A percentile compares a stretch with the other conserved stretches of the same genome.
These are phyloP conservation scores for Leccinum broughii DNA, from an alignment of 768 basidiomycete species.

Conservation along the genomic window DNA sequence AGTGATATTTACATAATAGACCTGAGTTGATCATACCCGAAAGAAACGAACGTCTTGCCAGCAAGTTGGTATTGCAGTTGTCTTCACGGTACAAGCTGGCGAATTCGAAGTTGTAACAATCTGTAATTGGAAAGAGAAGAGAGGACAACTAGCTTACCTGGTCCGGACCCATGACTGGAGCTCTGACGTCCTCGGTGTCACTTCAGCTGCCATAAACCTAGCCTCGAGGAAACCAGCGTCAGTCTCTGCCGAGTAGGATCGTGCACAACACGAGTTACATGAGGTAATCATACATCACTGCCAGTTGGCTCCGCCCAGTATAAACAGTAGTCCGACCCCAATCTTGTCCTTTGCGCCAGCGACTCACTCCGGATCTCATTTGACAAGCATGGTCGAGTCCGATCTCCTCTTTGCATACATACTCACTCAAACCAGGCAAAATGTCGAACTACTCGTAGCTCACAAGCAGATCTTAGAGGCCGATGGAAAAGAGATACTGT, in stretches of 20 bases:
- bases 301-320: constrained; percentile 1
- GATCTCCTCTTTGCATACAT: constrained; percentile 36
- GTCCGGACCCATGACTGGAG: too few relatives aligned
- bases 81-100: neutral
- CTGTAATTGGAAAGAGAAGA: neutral
- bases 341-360: neutral
- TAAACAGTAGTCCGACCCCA: constrained; percentile 13
- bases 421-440: constrained; percentile 46
- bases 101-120: neutral
- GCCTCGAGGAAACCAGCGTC: neutral
- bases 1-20: neutral
- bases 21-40: too few relatives aligned
- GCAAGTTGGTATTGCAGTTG: too few relatives aligned
- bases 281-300: constrained; percentile 24
- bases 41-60: too few relatives aligned
- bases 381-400: constrained; percentile 27
- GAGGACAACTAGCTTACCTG: neutral
- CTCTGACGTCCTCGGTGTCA: neutral
- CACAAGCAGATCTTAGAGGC: constrained; percentile 42
- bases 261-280: constrained; percentile 4
- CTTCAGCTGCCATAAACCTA: neutral
- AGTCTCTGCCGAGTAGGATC: neutral
- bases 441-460: constrained; percentile 45
- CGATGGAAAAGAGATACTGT: constrained; percentile 41
- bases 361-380: neutral